Conservation (phyloP, 805 yeast genomes). For the Candida suzukii region DNA sequence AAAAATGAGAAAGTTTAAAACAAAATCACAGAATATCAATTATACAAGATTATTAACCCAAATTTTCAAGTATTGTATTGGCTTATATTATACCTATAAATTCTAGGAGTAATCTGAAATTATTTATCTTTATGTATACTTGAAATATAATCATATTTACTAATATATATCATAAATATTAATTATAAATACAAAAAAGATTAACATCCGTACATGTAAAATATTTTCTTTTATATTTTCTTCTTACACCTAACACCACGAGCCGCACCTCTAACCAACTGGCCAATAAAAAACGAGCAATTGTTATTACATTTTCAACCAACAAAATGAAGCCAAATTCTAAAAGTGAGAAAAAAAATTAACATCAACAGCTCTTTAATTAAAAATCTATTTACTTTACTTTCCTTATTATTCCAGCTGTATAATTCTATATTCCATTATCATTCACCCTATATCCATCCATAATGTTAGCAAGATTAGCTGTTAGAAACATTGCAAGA, state of each 20-base stretch:
- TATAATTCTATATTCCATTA: neutral
- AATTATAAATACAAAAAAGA: too few species aligned
- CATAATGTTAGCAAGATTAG: slow-evolving; percentile 25
- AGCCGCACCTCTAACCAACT: neutral
- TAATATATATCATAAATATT: too few species aligned
- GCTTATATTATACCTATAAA: too few species aligned
- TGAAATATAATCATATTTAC: too few species aligned
- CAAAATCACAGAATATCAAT: too few species aligned
- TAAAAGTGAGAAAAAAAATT: neutral
- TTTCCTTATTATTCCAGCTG: neutral
- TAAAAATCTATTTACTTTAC: neutral
- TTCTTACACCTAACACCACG: neutral
- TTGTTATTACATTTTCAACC: slow-evolving; percentile 1
- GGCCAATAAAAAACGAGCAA: slow-evolving; percentile 2
- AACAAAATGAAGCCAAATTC: neutral
- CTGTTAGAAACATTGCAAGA: slow-evolving; percentile 19
- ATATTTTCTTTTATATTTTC: too few species aligned
- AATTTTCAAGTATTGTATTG: too few species aligned
- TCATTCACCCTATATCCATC: neutral
- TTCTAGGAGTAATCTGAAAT: too few species aligned
- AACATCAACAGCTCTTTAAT: neutral
- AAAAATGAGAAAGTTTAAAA: too few species aligned
- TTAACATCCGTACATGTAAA: too few species aligned
- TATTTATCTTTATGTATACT: too few species aligned
- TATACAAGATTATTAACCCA: too few species aligned